These are phyloP conservation scores for Metarhizium rileyi DNA, from an alignment of 2,329 filamentous ascomycete genomes.

Conservation along the genomic window DNA sequence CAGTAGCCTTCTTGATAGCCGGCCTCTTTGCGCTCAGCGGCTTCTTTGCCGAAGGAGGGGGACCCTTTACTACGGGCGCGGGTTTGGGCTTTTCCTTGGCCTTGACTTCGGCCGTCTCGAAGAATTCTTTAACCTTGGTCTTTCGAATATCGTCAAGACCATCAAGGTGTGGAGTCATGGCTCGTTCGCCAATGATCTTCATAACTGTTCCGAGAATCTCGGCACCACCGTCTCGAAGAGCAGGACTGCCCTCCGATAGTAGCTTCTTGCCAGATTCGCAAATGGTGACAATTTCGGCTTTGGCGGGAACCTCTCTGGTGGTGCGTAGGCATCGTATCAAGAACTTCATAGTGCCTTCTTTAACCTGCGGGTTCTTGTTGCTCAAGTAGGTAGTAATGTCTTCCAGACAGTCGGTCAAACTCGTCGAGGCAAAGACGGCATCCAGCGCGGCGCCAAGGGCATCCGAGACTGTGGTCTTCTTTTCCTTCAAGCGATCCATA, in stretches of 20 bases:
- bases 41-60: conserved; percentile 38
- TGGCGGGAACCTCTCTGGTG: conserved; percentile 73
- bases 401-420: conserved; percentile 77
- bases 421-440: conserved; percentile 53
- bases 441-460: conserved; percentile 81
- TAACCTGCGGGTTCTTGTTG: conserved; percentile 96
- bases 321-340: conserved; percentile 79
- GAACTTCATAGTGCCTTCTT: conserved; percentile 90
- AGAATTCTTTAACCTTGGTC: conserved; percentile 89
- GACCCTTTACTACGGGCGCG: conserved; percentile 47
- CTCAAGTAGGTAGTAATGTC: conserved; percentile 76
- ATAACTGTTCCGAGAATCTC: conserved; percentile 90
- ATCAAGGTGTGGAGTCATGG: conserved; percentile 87
- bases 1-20: conserved; percentile 34
- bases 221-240: conserved; percentile 76
- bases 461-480: conserved; percentile 83
- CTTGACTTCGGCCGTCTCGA: conserved; percentile 48
- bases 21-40: conserved; percentile 32
- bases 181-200: conserved; percentile 96
- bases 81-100: conserved; percentile 69
- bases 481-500: conserved; percentile 94
- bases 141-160: conserved; percentile 93
- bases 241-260: conserved; percentile 79
- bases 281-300: conserved; percentile 73
- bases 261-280: conserved; percentile 87